Evolutionary conservation across 73 alveolate genomes (phyloP).

Genomic region (Paramecium caudatum): DNA sequence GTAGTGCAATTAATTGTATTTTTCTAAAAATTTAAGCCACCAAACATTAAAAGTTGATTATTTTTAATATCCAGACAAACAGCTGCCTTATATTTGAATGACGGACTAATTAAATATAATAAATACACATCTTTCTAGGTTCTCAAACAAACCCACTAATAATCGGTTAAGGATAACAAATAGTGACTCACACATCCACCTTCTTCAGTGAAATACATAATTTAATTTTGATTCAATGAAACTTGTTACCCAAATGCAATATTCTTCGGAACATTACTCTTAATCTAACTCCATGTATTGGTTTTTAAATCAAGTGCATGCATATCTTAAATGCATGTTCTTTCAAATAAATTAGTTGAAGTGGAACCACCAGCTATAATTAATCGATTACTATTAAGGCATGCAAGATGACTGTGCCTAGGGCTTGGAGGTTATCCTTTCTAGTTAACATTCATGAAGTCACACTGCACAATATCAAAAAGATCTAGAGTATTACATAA

Average conservation of each 20-base stretch:
- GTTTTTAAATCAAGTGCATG: not conserved
- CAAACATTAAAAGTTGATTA: constrained; percentile 40
- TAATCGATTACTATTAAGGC: not conserved
- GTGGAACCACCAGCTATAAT: constrained; percentile 64
- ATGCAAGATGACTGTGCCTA: constrained; percentile 59
- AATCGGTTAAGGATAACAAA: not conserved
- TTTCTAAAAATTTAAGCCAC: constrained; percentile 40
- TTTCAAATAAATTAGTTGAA: constrained; percentile 47
- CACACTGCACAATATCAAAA: constrained; percentile 32
- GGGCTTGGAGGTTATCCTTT: constrained; percentile 69
- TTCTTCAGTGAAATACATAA: constrained; percentile 11
- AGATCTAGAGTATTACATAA: not conserved
- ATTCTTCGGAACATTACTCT: not conserved
- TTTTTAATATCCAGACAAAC: constrained; percentile 32
- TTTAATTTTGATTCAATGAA: constrained; percentile 14
- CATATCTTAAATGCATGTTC: constrained; percentile 41
- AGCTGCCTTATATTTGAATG: not conserved
- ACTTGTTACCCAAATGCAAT: constrained; percentile 40
- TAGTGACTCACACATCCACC: constrained; percentile 16
- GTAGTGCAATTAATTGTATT: not conserved
- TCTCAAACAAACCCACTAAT: constrained; percentile 25
- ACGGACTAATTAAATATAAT: not conserved
- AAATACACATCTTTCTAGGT: constrained; percentile 32
- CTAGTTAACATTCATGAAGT: not conserved
- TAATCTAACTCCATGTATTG: not conserved